Evolutionary conservation across 176 grass and related monocot species (phyloP).

Genomic region (Tuctoria greenei): DNA sequence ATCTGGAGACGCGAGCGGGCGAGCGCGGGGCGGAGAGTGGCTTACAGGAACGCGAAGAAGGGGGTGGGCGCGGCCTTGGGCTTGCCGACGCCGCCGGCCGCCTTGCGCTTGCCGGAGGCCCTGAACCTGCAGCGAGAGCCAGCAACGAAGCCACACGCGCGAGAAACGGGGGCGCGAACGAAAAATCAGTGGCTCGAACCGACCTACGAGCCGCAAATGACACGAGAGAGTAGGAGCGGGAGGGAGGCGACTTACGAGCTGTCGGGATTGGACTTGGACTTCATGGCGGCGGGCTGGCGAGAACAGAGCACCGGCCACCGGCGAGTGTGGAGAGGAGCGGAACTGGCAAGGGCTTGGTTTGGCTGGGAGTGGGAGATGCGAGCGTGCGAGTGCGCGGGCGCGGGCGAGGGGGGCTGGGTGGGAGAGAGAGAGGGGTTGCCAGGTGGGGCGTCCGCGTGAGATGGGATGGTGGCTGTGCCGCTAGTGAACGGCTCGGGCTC

Average conservation of each 20-base stretch:
- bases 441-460: not conserved
- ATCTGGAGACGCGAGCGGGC: conserved; percentile 32
- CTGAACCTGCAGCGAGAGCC: conserved; percentile 38
- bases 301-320: no score
- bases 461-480: not conserved
- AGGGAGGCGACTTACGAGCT: conserved; percentile 38
- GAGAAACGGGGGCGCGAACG: not conserved
- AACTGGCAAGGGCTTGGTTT: conserved; percentile 1
- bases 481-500: not conserved
- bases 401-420: no score
- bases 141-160: not conserved
- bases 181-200: not conserved
- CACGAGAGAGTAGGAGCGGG: not conserved
- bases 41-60: conserved; percentile 80
- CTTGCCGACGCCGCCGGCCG: conserved; percentile 41
- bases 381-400: not conserved
- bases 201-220: not conserved
- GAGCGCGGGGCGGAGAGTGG: not conserved
- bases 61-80: conserved; percentile 68
- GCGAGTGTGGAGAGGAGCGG: not conserved
- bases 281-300: conserved; percentile 42
- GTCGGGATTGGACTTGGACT: conserved; percentile 40
- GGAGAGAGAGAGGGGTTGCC: not conserved
- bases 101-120: conserved; percentile 43
- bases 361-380: not conserved